Conservation (phyloP, 2,329 filamentous ascomycete species). For the Rutstroemia sydowiana region DNA sequence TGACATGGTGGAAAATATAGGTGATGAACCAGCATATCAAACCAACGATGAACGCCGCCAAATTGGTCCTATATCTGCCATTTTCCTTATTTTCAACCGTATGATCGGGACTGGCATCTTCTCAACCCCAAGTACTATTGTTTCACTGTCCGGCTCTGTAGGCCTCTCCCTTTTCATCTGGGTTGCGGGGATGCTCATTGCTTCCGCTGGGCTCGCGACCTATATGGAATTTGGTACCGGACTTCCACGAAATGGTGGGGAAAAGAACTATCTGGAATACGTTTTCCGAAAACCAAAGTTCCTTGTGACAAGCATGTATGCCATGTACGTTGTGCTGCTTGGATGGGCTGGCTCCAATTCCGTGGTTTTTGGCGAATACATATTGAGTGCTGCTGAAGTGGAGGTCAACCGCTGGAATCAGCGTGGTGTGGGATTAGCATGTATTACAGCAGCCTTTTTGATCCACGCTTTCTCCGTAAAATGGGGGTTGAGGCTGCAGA, state of each 20-base stretch:
- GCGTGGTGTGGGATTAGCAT: slow-evolving; percentile 57
- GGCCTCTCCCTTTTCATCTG: slow-evolving; percentile 57
- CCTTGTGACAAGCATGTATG: slow-evolving; percentile 53
- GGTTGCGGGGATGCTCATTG: slow-evolving; percentile 55
- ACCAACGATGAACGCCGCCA: slow-evolving; percentile 34
- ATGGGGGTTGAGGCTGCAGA: slow-evolving; percentile 62
- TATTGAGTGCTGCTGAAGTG: slow-evolving; percentile 56
- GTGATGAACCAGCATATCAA: slow-evolving; percentile 2
- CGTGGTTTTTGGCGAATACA: slow-evolving; percentile 64
- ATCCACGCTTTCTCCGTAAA: slow-evolving; percentile 58
- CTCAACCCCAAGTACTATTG: slow-evolving; percentile 52
- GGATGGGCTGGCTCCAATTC: slow-evolving; percentile 61
- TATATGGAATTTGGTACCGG: slow-evolving; percentile 61
- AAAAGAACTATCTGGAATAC: slow-evolving; percentile 62
- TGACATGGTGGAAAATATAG: not conserved
- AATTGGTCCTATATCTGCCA: slow-evolving; percentile 47
- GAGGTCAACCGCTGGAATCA: slow-evolving; percentile 61
- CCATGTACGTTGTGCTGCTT: slow-evolving; percentile 54
- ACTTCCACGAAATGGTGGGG: slow-evolving; percentile 56
- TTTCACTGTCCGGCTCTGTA: slow-evolving; percentile 50
- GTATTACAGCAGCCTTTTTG: slow-evolving; percentile 56
- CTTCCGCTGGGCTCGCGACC: slow-evolving; percentile 53
- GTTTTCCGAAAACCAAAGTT: slow-evolving; percentile 55
- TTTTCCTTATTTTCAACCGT: slow-evolving; percentile 56
- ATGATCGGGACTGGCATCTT: slow-evolving; percentile 64